A percentile compares a stretch with the other conserved stretches of the same genome.
phyloP scores from a whole-genome alignment of 2,329 filamentous ascomycete species.

The Gnomoniopsis sp. region DNA sequence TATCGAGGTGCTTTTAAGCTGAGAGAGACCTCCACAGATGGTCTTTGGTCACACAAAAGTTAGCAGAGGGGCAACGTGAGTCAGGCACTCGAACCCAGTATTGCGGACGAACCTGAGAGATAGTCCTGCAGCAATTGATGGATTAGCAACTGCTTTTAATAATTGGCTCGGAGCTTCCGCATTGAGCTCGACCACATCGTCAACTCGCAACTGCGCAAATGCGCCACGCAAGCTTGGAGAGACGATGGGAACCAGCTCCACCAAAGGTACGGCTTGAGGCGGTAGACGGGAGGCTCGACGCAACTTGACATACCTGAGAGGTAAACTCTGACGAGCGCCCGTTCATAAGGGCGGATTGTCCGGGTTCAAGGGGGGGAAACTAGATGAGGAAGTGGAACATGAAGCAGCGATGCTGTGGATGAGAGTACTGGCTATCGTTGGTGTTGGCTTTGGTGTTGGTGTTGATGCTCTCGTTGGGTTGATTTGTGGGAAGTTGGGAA shows the following conservation, averaged over 20 bases:
- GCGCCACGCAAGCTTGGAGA: neutral
- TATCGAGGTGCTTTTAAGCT: slow-evolving; percentile 34
- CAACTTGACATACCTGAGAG: slow-evolving; percentile 65
- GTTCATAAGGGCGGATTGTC: slow-evolving; percentile 73
- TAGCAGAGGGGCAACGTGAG: slow-evolving; percentile 39
- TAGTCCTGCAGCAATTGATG: slow-evolving; percentile 55
- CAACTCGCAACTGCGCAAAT: neutral
- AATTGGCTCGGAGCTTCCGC: slow-evolving; percentile 5
- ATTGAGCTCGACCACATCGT: neutral
- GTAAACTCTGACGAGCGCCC: slow-evolving; percentile 81
- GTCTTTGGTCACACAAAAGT: slow-evolving; percentile 35
- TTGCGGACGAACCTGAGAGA: slow-evolving; percentile 62
- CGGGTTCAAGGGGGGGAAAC: slow-evolving; percentile 27
- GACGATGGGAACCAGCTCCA: neutral
- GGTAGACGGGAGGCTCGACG: neutral
- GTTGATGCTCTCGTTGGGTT: slow-evolving; percentile 5
- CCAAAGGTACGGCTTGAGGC: too few species aligned
- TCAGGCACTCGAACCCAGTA: slow-evolving; percentile 26
- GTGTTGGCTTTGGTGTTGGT: neutral
- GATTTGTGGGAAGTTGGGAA: neutral
- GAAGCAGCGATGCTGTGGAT: slow-evolving; percentile 17
- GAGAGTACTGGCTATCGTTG: slow-evolving; percentile 5
- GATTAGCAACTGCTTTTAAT: slow-evolving; percentile 37
- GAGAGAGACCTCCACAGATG: slow-evolving; percentile 52
- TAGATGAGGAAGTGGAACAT: slow-evolving; percentile 16